phyloP scores from a whole-genome alignment of 768 basidiomycete species.

The Suillus plorans region DNA sequence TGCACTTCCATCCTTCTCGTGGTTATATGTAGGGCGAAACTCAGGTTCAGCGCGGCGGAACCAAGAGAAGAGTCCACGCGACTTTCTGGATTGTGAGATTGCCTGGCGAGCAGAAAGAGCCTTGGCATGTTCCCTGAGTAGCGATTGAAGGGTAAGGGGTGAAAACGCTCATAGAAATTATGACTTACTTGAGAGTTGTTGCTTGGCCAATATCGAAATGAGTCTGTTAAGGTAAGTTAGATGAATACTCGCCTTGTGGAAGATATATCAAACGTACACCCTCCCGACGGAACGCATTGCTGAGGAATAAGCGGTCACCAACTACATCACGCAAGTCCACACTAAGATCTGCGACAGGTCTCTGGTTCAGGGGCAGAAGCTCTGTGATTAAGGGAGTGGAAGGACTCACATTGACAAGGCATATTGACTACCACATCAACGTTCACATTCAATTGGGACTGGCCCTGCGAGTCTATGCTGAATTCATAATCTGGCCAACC shows the following conservation, averaged over 20 bases:
- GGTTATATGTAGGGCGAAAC: conserved; percentile 75
- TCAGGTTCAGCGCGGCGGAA: conserved; percentile 40
- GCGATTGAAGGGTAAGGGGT: background rate
- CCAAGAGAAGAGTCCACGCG: conserved; percentile 70
- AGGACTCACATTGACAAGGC: conserved; percentile 85
- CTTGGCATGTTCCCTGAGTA: conserved; percentile 56
- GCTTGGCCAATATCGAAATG: conserved; percentile 84
- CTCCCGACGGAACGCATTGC: conserved; percentile 76
- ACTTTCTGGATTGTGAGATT: conserved; percentile 68
- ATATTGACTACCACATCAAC: conserved; percentile 92
- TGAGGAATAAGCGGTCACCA: conserved; percentile 90
- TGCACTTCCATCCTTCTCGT: conserved; percentile 66
- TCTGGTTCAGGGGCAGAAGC: conserved; percentile 4
- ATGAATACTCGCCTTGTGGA: background rate
- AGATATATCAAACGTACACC: conserved; percentile 51
- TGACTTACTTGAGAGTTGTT: conserved; percentile 56
- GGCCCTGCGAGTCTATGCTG: conserved; percentile 68
- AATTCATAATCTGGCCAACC: conserved; percentile 93
- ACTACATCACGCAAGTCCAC: conserved; percentile 91
- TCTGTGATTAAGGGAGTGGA: background rate
- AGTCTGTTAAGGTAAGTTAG: conserved; percentile 43
- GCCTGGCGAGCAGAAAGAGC: conserved; percentile 70
- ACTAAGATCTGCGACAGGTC: conserved; percentile 58
- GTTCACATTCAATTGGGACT: conserved; percentile 76
- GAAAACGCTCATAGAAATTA: background rate